Evolutionary conservation across 306 rosid species (phyloP).

Genomic region (Geum urbanum): DNA sequence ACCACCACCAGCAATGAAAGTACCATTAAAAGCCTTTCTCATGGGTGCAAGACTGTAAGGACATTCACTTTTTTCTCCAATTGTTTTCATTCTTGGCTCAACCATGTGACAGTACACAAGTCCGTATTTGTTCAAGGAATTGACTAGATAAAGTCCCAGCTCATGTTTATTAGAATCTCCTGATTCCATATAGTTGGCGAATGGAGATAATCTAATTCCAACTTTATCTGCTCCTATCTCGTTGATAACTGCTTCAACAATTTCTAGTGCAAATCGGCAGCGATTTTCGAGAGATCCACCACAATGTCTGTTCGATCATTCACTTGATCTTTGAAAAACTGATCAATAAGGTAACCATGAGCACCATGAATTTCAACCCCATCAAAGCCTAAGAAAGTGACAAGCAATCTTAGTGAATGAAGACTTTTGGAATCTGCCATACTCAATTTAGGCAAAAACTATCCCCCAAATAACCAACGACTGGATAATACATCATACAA

Average conservation of each 20-base stretch:
- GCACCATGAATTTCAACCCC: conserved; percentile 79
- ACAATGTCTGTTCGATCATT: conserved; percentile 61
- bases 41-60: not conserved
- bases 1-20: conserved; percentile 59
- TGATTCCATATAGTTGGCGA: conserved; percentile 35
- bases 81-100: conserved; percentile 55
- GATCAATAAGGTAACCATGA: conserved; percentile 60
- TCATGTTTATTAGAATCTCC: conserved; percentile 50
- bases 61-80: not conserved
- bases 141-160: conserved; percentile 44
- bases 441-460: not conserved
- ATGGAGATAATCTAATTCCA: conserved; percentile 66
- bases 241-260: conserved; percentile 44
- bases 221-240: conserved; percentile 63
- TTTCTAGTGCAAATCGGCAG: conserved; percentile 46
- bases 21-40: conserved; percentile 45
- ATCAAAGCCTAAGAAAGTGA: conserved; percentile 50
- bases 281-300: conserved; percentile 74
- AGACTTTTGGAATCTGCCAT: not conserved
- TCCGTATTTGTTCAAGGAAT: conserved; percentile 43
- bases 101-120: conserved; percentile 49
- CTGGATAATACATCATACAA: too few relatives aligned
- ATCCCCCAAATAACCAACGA: not conserved
- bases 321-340: conserved; percentile 57
- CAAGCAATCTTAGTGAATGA: not conserved